phyloP scores from a whole-genome alignment of 108 stramenopile species.

The Schizochytrium sp. region DNA sequence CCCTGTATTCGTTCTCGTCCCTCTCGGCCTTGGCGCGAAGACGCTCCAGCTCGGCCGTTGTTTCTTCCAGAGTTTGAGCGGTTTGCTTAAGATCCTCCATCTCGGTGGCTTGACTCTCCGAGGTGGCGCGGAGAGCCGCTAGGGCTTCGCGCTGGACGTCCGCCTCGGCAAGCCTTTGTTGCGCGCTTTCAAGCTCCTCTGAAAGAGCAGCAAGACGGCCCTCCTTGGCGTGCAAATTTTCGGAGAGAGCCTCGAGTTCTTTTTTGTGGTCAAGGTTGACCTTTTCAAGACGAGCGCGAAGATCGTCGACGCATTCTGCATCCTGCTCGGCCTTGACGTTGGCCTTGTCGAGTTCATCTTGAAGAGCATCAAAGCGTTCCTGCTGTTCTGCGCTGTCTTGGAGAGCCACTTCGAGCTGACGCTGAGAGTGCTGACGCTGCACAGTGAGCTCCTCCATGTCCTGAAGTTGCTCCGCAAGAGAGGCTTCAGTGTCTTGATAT shows the following conservation, averaged over 20 bases:
- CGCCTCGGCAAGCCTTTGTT: not conserved
- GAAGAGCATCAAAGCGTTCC: not conserved
- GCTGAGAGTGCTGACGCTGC: not conserved
- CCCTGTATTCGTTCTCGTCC: not conserved
- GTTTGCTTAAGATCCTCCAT: not conserved
- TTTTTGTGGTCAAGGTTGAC: not conserved
- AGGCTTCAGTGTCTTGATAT: not conserved
- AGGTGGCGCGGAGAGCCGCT: not conserved
- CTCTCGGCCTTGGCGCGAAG: not conserved
- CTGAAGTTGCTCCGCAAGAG: not conserved
- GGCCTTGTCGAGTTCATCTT: not conserved
- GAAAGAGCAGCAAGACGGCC: not conserved
- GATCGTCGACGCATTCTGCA: not conserved
- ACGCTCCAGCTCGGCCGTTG: not conserved
- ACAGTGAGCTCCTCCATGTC: not conserved
- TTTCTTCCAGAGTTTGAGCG: not conserved
- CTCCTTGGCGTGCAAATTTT: not conserved
- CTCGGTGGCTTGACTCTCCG: not conserved
- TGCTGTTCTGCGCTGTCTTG: not conserved
- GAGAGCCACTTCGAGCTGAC: not conserved
- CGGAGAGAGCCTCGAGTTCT: not conserved
- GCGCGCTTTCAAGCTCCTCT: not conserved
- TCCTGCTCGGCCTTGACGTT: not conserved
- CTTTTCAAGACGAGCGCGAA: not conserved
- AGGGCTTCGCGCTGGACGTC: not conserved